phyloP scores from a whole-genome alignment of 2,329 filamentous ascomycete species.

The Neoarthrinium moseri region DNA sequence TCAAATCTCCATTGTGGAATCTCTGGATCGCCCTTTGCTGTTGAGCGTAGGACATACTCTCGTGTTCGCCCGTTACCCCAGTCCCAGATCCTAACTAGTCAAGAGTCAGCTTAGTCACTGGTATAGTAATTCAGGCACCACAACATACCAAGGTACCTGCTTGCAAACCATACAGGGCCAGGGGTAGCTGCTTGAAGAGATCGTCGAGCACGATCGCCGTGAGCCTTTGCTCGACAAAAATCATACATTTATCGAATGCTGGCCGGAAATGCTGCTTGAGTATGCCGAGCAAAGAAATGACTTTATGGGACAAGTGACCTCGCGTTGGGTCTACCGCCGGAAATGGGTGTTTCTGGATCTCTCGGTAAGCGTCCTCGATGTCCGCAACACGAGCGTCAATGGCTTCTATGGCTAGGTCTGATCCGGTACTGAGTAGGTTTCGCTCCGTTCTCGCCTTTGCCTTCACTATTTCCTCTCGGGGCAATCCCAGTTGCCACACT shows the following conservation, averaged over 20 bases:
- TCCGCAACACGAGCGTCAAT: constrained; percentile 27
- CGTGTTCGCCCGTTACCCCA: constrained; percentile 48
- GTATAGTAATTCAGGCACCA: neutral
- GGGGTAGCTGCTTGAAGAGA: constrained; percentile 56
- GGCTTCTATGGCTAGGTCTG: constrained; percentile 18
- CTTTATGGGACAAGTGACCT: constrained; percentile 68
- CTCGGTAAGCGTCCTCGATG: constrained; percentile 56
- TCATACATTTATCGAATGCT: constrained; percentile 68
- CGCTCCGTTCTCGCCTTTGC: constrained; percentile 56
- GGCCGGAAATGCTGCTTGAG: constrained; percentile 63
- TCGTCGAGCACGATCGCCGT: constrained; percentile 73
- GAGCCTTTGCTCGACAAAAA: constrained; percentile 80
- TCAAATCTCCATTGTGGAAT: constrained; percentile 57
- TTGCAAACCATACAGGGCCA: constrained; percentile 56
- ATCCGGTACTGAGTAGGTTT: constrained; percentile 30
- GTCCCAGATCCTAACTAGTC: constrained; percentile 37
- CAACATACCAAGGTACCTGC: constrained; percentile 54
- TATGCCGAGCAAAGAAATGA: constrained; percentile 58
- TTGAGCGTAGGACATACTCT: constrained; percentile 61
- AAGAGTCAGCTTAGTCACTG: constrained; percentile 13
- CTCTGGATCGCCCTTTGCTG: constrained; percentile 73
- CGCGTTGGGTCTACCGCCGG: constrained; percentile 24
- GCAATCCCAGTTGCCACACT: constrained; percentile 72
- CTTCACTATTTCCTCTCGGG: constrained; percentile 59
- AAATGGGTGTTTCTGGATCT: constrained; percentile 55